Conservation (phyloP, 176 grass and related monocot genomes). For the Metroxylon sagu region DNA sequence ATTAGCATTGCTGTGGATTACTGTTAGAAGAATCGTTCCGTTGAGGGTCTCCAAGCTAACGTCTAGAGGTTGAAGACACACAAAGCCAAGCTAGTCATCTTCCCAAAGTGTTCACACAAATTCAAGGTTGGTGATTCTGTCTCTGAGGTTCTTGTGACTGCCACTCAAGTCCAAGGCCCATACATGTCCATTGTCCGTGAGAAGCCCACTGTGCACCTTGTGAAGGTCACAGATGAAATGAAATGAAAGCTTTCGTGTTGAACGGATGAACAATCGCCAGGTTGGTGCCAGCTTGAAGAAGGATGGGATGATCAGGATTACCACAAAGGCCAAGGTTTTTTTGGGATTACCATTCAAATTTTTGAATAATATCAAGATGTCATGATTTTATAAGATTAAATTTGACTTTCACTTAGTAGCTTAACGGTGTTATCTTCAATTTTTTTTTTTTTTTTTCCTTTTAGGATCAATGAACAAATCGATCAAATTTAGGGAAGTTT, state of each 20-base stretch:
- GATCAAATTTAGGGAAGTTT: no score
- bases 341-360: no score
- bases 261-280: slow-evolving; percentile 59
- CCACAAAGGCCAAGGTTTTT: no score
- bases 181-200: slow-evolving; percentile 68
- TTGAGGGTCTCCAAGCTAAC: slow-evolving; percentile 68
- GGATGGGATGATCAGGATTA: no score
- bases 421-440: no score
- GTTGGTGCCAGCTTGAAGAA: no score
- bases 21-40: slow-evolving; percentile 58
- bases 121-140: slow-evolving; percentile 87
- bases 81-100: slow-evolving; percentile 79
- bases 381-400: no score
- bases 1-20: slow-evolving; percentile 83
- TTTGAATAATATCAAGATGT: no score
- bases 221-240: slow-evolving; percentile 32
- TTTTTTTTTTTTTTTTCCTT: no score
- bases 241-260: slow-evolving; percentile 66
- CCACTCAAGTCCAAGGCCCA: slow-evolving; percentile 68
- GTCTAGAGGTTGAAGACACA: slow-evolving; percentile 65
- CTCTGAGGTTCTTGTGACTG: slow-evolving; percentile 61
- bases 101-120: slow-evolving; percentile 61
- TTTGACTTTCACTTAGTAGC: background rate
- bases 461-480: no score
- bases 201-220: slow-evolving; percentile 36